These are phyloP conservation scores for Aphanomyces invadans DNA, from an alignment of 352 stramenopile species.

Conservation along the genomic window DNA sequence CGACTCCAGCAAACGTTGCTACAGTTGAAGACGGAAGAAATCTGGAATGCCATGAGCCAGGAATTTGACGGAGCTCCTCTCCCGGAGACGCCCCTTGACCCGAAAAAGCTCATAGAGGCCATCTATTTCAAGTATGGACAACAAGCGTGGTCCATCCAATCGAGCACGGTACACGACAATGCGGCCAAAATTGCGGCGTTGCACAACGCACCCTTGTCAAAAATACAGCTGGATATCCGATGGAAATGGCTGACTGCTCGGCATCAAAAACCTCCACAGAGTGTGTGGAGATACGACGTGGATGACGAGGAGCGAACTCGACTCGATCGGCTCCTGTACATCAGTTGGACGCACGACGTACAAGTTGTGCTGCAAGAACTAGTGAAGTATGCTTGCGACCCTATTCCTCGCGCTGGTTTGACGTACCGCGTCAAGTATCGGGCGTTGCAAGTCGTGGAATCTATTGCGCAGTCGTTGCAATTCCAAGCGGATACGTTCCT, in stretches of 20 bases:
- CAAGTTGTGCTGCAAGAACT: background rate
- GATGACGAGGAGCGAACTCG: background rate
- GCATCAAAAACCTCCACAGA: slow-evolving; percentile 2
- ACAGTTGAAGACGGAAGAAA: background rate
- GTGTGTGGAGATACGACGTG: background rate
- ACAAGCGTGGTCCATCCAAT: slow-evolving; percentile 5
- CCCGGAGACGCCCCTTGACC: background rate
- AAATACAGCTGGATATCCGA: background rate
- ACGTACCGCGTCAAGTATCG: slow-evolving; percentile 49
- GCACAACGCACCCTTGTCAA: background rate
- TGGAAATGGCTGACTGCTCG: slow-evolving; percentile 8
- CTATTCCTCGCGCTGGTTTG: slow-evolving; percentile 37
- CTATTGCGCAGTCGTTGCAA: slow-evolving; percentile 29
- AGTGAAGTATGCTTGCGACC: slow-evolving; percentile 36
- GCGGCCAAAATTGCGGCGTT: background rate
- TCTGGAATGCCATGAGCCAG: background rate
- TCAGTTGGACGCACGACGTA: background rate
- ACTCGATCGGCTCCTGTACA: background rate
- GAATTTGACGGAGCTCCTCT: slow-evolving; percentile 9
- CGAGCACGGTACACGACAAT: slow-evolving; percentile 5
- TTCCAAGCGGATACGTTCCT: slow-evolving; percentile 26
- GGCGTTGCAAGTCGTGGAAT: slow-evolving; percentile 36
- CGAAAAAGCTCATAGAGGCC: slow-evolving; percentile 4
- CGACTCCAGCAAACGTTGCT: slow-evolving; percentile 12
- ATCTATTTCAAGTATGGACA: slow-evolving; percentile 15